Base-by-base conservation (phyloP, 345 rosid genomes). In the Rhodamnia argentea region DNA sequence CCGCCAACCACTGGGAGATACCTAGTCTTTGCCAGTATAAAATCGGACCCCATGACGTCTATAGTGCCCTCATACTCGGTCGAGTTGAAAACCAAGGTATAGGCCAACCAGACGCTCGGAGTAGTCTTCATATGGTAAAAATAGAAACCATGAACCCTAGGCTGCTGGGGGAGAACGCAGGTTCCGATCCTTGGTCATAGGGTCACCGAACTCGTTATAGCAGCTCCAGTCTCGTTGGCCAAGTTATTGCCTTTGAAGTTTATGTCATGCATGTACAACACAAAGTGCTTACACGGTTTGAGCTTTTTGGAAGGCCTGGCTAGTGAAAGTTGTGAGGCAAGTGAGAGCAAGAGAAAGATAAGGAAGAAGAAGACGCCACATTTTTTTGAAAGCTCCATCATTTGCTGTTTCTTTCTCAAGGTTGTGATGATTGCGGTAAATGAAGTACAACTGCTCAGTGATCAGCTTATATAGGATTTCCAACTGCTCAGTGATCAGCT, bases 1-100 rank as follows among this genome's bases (percentile, higher is more conserved):
- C 95, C 94, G 22, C 96, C 95, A 1, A 93, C 92, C 3, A 94
- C 92, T 1, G 94, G 93, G 13, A 94, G 87, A 76, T 94, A 96
- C 83, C 96, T 94, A 9, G 95, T 93, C 87, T 92, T 90, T 85
- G 88, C 91, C 88, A 82, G 90, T 87, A 94, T 88, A 84, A 89
- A 88, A 83, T 94, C 93, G 0, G 95, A 94, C 10, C 97, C 95
- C 86, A 90, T 90, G 18, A 95, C 91, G 85, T 88, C 93, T 37
- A 94, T 20, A 50, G 90, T 93, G 8, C 96, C 96, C 82, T 89
- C 91, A 57, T 92, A 86, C 52, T 88, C 87, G 5, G 96, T 90
- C n/a, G 86, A 82, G 40, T 86, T 84, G 12, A 91, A 86, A 20
- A 85, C 85, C 2, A 87, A 84, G 2, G 92, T 52, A 95, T 91